A percentile compares a stretch with the other conserved stretches of the same genome.
Evolutionary conservation across 2,329 filamentous ascomycete species (phyloP).

Genomic region (Ophiocordyceps camponoti-saundersi): DNA sequence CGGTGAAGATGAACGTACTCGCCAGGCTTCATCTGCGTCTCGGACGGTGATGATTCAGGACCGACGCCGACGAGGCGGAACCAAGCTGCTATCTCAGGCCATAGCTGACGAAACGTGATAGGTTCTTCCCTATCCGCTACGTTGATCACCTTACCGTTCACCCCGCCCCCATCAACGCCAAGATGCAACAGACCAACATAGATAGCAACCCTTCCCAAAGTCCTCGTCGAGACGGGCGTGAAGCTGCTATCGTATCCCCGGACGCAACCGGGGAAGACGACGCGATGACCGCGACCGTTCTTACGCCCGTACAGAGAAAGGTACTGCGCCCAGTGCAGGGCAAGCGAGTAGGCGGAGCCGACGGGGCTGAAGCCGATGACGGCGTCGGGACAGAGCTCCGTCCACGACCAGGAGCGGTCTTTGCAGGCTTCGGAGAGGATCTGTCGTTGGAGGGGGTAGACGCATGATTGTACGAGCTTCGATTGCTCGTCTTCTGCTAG

Average conservation of each 20-base stretch:
- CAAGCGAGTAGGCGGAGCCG: conserved; percentile 17
- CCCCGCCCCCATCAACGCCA: not conserved
- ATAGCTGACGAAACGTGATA: conserved; percentile 11
- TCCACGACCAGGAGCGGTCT: conserved; percentile 17
- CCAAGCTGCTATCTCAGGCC: conserved; percentile 13
- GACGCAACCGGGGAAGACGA: conserved; percentile 14
- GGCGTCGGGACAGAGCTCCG: conserved; percentile 19
- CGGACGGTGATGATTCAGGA: conserved; percentile 2
- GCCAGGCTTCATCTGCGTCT: conserved; percentile 7
- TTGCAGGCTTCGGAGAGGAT: conserved; percentile 13
- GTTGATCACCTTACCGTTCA: conserved; percentile 14
- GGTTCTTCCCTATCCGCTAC: conserved; percentile 12
- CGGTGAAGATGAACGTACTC: conserved; percentile 14
- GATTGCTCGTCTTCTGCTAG: conserved; percentile 14
- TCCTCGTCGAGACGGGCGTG: conserved; percentile 14
- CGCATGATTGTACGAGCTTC: conserved; percentile 16
- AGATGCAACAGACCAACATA: not conserved
- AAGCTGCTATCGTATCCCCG: conserved; percentile 10
- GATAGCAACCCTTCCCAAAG: conserved; percentile 6
- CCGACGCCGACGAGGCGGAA: conserved; percentile 13
- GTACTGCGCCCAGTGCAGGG: conserved; percentile 22
- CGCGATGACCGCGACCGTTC: conserved; percentile 5
- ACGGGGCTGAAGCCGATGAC: conserved; percentile 22
- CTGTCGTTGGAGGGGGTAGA: conserved; percentile 15
- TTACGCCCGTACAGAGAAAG: conserved; percentile 17